Evolutionary conservation across 208 protist species (phyloP).

Genomic region (Crithidia brevicula): DNA sequence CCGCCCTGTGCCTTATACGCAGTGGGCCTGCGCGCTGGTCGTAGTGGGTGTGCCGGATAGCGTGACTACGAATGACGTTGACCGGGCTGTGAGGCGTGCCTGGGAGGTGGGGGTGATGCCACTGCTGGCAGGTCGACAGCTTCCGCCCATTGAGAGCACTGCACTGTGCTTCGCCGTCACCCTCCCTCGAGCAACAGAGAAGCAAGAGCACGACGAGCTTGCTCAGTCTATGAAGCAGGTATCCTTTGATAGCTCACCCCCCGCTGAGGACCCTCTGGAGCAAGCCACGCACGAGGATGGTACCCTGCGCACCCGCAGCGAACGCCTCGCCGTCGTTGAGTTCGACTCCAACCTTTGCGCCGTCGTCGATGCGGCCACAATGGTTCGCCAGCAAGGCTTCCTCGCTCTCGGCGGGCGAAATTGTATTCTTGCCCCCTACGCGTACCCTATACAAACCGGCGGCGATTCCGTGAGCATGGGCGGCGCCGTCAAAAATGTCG

Average conservation of each 20-base stretch:
- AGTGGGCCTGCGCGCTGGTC: slow-evolving; percentile 71
- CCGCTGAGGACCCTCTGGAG: slow-evolving; percentile 13
- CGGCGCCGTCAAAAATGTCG: slow-evolving; percentile 59
- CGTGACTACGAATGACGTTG: slow-evolving; percentile 38
- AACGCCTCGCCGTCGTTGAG: slow-evolving; percentile 64
- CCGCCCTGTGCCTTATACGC: slow-evolving; percentile 59
- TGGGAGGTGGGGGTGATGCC: slow-evolving; percentile 58
- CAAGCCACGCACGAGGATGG: slow-evolving; percentile 25
- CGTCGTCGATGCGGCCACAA: slow-evolving; percentile 40
- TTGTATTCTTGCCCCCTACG: slow-evolving; percentile 59
- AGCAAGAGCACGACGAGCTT: slow-evolving; percentile 21
- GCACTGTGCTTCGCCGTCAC: slow-evolving; percentile 59
- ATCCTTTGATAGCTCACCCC: slow-evolving; percentile 13
- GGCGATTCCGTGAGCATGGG: slow-evolving; percentile 32
- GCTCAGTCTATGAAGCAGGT: slow-evolving; percentile 25
- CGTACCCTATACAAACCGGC: slow-evolving; percentile 52
- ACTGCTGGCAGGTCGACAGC: slow-evolving; percentile 19
- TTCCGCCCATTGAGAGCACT: slow-evolving; percentile 49
- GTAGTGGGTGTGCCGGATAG: slow-evolving; percentile 44
- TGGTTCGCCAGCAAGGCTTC: slow-evolving; percentile 47
- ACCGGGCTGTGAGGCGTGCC: slow-evolving; percentile 38
- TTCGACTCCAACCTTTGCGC: slow-evolving; percentile 62
- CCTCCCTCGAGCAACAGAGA: slow-evolving; percentile 14
- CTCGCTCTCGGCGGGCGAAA: slow-evolving; percentile 42
- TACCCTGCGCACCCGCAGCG: slow-evolving; percentile 19